Percentiles rank a stretch among this genome's conserved stretches.
Conservation (phyloP, 2,329 filamentous ascomycete species). For the Didymella exigua region DNA sequence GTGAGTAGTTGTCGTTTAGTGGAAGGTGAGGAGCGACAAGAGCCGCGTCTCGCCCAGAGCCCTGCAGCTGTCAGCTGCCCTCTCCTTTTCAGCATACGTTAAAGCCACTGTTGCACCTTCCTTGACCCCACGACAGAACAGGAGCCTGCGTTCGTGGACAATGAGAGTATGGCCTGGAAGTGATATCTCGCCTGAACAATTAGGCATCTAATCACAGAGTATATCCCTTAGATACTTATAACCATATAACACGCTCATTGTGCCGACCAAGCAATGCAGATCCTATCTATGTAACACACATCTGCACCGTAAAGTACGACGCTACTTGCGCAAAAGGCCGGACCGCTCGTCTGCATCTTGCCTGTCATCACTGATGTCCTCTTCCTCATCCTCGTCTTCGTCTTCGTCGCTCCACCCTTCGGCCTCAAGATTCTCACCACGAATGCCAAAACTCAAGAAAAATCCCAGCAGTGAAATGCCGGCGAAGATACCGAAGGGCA, state of each 20-base stretch:
- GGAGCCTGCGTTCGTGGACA: not conserved
- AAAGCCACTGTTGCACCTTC: not conserved
- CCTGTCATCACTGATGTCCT: constrained; percentile 23
- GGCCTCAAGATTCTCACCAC: constrained; percentile 64
- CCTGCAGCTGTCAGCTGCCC: not conserved
- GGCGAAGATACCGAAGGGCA: constrained; percentile 88
- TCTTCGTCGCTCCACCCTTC: constrained; percentile 58
- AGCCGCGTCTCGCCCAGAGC: not conserved
- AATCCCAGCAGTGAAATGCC: constrained; percentile 83
- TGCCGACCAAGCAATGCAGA: constrained; percentile 7
- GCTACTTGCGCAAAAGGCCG: constrained; percentile 38
- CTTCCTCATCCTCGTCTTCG: constrained; percentile 37
- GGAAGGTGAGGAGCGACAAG: not conserved
- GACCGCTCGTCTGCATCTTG: constrained; percentile 35
- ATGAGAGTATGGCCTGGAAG: not conserved
- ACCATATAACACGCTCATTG: constrained; percentile 6
- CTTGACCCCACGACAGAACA: not conserved
- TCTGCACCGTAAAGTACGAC: constrained; percentile 1
- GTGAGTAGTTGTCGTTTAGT: not conserved
- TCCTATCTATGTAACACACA: constrained; percentile 3
- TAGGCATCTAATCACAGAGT: constrained; percentile 5
- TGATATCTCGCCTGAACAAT: not conserved
- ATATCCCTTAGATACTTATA: not conserved
- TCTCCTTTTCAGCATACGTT: not conserved
- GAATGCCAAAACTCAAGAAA: constrained; percentile 77